Evolutionary conservation across 306 rosid genomes (phyloP).

Genomic region (Prunus padus): DNA sequence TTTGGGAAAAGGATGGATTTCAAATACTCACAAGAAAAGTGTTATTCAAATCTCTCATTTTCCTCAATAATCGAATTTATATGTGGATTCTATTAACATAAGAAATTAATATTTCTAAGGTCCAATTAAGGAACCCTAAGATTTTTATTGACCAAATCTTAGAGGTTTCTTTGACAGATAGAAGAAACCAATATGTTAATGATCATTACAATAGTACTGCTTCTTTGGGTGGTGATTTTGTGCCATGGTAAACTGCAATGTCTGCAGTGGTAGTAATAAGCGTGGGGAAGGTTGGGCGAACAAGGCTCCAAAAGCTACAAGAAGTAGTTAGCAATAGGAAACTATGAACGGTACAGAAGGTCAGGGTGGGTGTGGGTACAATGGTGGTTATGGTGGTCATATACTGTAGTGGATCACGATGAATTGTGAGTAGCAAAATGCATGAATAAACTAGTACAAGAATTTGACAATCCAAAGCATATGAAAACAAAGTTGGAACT

Average conservation of each 20-base stretch:
- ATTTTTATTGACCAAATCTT: too few relatives aligned
- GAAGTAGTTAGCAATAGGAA: neutral
- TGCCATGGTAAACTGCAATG: slow-evolving; percentile 3
- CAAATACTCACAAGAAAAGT: too few relatives aligned
- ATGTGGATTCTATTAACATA: too few relatives aligned
- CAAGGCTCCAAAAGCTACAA: neutral
- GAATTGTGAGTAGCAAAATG: neutral
- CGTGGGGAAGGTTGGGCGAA: neutral
- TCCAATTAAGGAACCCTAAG: too few relatives aligned
- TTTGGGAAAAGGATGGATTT: too few relatives aligned
- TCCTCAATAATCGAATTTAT: too few relatives aligned
- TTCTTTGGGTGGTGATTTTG: neutral
- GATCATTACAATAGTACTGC: neutral
- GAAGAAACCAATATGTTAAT: neutral
- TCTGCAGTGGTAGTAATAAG: neutral
- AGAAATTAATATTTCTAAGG: too few relatives aligned
- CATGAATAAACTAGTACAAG: slow-evolving; percentile 5
- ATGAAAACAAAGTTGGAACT: neutral
- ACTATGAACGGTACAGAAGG: neutral
- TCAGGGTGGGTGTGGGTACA: neutral
- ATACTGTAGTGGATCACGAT: neutral
- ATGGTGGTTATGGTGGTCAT: neutral
- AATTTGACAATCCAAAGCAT: slow-evolving; percentile 15
- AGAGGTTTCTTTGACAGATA: too few relatives aligned
- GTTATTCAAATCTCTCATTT: too few relatives aligned